Conservation (phyloP, 257 asterid species). For the Eucommia ulmoides region DNA sequence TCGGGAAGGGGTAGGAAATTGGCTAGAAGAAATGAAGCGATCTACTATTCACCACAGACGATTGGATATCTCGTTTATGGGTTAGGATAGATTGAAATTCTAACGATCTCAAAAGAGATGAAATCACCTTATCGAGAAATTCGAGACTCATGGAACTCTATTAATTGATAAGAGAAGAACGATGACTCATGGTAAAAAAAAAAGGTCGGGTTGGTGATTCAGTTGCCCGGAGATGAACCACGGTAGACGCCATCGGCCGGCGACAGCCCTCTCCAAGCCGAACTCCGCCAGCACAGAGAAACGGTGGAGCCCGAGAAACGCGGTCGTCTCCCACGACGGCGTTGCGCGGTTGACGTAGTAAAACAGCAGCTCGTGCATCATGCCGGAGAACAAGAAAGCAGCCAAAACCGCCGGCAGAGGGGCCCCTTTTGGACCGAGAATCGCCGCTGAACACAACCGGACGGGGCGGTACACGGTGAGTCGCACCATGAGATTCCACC, state of each 20-base stretch:
- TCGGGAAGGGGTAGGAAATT: too few relatives aligned
- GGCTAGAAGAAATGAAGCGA: too few relatives aligned
- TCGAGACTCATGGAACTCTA: too few relatives aligned
- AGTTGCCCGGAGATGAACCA: neutral
- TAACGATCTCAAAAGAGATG: too few relatives aligned
- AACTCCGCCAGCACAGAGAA: conserved; percentile 34
- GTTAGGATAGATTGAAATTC: too few relatives aligned
- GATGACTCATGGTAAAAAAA: too few relatives aligned
- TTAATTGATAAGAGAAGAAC: too few relatives aligned
- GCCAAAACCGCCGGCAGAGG: conserved; percentile 22
- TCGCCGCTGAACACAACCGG: conserved; percentile 7
- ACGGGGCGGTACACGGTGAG: conserved; percentile 42
- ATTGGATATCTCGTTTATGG: too few relatives aligned
- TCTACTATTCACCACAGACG: too few relatives aligned
- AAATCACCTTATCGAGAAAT: too few relatives aligned
- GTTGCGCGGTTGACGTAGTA: conserved; percentile 27
- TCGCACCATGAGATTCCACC: conserved; percentile 19
- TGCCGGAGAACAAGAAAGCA: conserved; percentile 43
- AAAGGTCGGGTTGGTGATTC: too few relatives aligned
- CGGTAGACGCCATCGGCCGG: neutral
- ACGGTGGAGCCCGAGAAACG: conserved; percentile 48
- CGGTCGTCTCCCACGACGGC: conserved; percentile 63
- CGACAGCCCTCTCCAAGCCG: conserved; percentile 12
- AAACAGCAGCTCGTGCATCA: conserved; percentile 52
- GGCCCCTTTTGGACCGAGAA: conserved; percentile 22